Conservation (phyloP, 1,284 basidiomycete genomes). For the Termitomyces sp. region DNA sequence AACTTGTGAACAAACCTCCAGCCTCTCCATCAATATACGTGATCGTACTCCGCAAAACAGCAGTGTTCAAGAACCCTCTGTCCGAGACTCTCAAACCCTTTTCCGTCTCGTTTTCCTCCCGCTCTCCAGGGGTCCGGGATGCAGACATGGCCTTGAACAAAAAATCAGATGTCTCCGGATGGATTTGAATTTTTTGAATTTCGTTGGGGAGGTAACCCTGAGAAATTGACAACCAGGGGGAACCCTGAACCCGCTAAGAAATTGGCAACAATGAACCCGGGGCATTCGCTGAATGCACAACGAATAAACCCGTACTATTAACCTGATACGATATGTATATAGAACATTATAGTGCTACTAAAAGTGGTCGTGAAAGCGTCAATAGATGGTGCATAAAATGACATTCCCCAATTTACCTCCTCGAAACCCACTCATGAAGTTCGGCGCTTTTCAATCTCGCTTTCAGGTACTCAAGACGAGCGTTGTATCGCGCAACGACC, state of each 20-base stretch:
- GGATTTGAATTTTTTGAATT: background rate
- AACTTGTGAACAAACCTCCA: slow-evolving; percentile 44
- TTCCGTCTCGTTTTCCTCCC: slow-evolving; percentile 79
- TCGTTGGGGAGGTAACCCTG: background rate
- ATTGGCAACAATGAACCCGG: background rate
- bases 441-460: slow-evolving; percentile 71
- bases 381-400: background rate
- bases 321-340: background rate
- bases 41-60: slow-evolving; percentile 75
- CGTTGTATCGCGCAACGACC: slow-evolving; percentile 59
- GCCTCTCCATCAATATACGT: slow-evolving; percentile 87
- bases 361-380: too few relatives aligned
- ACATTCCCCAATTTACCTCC: slow-evolving; percentile 28
- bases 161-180: slow-evolving; percentile 10
- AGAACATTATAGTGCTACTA: background rate
- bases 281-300: background rate
- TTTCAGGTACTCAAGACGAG: slow-evolving; percentile 61
- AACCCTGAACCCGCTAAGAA: too few relatives aligned
- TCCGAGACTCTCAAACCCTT: slow-evolving; percentile 75
- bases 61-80: slow-evolving; percentile 83
- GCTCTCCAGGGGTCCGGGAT: slow-evolving; percentile 48
- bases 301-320: background rate
- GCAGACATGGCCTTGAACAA: slow-evolving; percentile 72
- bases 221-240: too few relatives aligned
- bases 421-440: slow-evolving; percentile 64